Conservation (phyloP, 331 rosid genomes). For the Stylosanthes scabra region DNA sequence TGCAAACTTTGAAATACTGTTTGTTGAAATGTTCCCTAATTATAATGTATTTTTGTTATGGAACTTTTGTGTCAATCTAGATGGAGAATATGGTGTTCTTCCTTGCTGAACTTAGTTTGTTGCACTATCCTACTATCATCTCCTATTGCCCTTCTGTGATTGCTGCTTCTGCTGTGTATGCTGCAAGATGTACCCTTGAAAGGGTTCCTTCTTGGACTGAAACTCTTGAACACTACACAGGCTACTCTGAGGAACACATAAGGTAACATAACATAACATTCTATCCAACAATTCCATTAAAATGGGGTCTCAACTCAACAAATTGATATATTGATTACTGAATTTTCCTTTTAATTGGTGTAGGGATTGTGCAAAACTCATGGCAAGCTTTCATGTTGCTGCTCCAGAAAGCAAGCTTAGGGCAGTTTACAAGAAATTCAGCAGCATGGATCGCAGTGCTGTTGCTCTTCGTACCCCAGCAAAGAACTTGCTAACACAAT, state of each 20-base stretch:
- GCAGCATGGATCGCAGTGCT: slow-evolving; percentile 46
- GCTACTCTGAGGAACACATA: slow-evolving; percentile 56
- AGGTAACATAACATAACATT: slow-evolving; percentile 39
- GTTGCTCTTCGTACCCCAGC: slow-evolving; percentile 66
- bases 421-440: slow-evolving; percentile 67
- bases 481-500: slow-evolving; percentile 26
- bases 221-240: slow-evolving; percentile 77
- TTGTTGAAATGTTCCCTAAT: no score
- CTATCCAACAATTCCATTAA: not conserved
- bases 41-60: no score
- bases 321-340: not conserved
- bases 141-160: slow-evolving; percentile 65
- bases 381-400: slow-evolving; percentile 57
- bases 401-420: slow-evolving; percentile 66
- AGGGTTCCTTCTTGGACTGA: slow-evolving; percentile 71
- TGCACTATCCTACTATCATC: slow-evolving; percentile 60
- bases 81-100: slow-evolving; percentile 64
- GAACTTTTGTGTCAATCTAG: slow-evolving; percentile 34
- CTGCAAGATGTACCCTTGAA: slow-evolving; percentile 68
- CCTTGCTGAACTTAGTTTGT: slow-evolving; percentile 76
- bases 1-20: no score
- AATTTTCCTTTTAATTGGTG: slow-evolving; percentile 26
- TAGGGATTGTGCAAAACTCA: slow-evolving; percentile 72
- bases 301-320: not conserved
- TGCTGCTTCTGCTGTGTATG: slow-evolving; percentile 91